Base-by-base conservation (phyloP, 768 basidiomycete species). In the Pleurotus cornucopiae region DNA sequence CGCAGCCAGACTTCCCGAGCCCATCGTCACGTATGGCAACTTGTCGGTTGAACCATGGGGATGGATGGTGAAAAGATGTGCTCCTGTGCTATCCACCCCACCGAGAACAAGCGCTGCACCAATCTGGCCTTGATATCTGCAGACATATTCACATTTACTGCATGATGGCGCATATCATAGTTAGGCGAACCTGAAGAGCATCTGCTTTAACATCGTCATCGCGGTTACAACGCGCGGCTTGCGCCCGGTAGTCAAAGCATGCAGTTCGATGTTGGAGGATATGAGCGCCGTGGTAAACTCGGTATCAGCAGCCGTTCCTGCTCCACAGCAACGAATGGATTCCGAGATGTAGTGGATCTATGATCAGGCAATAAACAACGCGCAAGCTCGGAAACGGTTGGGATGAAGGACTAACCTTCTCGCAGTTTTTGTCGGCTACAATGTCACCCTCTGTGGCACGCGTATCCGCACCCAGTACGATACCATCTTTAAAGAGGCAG, bases 31-130 rank as follows among this genome's bases (percentile, higher is more conserved):
- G 65, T 95, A 99, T 0, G 97, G 97, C 18, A 99, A 79, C 72
- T 98, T 98, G 76, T 98, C 97, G 0, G 96, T 98, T 12, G 94
- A 97, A 3, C 97, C 97, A 71, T 99, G 95, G 0, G 97, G 94
- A 58, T 88, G 85, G 61, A 99, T 86, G 12, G 95, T 98, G 77
- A 96, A 98, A 12, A 99, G 84, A 57, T 98, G 94, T 9, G 95
- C 82, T 13, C 97, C 97, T 2, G 92, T 93, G 9, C 84, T 68
- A 69, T 99, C 97, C n/a, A 97, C 94, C 18, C 97, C 97, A 1
- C 94, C 97, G 30, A 99, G 83, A 11, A 99, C 96, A 34, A 99
- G 85, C 6, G 96, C 94, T 0, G 97, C 97, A 26, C 97, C 96
- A 52, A 99, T 74, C 0, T 95, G 84, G 0, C 97, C 97, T 72